Evolutionary conservation across 2,329 filamentous ascomycete species (phyloP).

Genomic region (Aureobasidium sp.): DNA sequence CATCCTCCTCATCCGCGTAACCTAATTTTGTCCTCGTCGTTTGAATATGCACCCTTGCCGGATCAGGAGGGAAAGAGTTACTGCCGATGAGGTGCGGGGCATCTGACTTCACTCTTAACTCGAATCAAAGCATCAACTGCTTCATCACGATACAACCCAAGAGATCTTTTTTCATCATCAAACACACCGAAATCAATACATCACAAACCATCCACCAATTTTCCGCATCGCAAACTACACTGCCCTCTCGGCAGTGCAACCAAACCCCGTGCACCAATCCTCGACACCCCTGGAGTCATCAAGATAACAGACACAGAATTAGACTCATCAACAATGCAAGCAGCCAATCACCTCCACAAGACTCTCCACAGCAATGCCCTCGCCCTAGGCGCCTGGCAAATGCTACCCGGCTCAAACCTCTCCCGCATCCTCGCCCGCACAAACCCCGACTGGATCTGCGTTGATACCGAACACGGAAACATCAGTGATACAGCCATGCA

Average conservation of each 20-base stretch:
- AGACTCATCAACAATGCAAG: conserved; percentile 36
- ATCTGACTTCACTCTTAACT: not conserved
- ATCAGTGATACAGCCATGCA: conserved; percentile 48
- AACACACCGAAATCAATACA: not conserved
- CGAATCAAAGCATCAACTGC: not conserved
- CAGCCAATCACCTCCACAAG: conserved; percentile 44
- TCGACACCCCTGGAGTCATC: not conserved
- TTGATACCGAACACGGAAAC: conserved; percentile 49
- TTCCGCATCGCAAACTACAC: not conserved
- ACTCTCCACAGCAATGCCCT: conserved; percentile 41
- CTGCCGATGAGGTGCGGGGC: not conserved
- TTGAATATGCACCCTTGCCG: not conserved
- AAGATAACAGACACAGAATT: not conserved
- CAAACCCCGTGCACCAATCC: not conserved
- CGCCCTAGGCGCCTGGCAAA: conserved; percentile 50
- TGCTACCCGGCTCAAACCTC: conserved; percentile 46
- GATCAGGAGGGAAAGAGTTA: not conserved
- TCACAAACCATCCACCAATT: not conserved
- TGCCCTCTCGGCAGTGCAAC: not conserved
- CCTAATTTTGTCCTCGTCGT: not conserved
- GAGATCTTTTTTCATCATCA: not conserved
- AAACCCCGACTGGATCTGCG: conserved; percentile 46
- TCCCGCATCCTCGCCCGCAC: conserved; percentile 44
- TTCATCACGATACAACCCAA: not conserved
- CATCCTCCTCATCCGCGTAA: not conserved